Evolutionary conservation across 345 rosid genomes (phyloP).

Genomic region (Eucalyptus victrix): DNA sequence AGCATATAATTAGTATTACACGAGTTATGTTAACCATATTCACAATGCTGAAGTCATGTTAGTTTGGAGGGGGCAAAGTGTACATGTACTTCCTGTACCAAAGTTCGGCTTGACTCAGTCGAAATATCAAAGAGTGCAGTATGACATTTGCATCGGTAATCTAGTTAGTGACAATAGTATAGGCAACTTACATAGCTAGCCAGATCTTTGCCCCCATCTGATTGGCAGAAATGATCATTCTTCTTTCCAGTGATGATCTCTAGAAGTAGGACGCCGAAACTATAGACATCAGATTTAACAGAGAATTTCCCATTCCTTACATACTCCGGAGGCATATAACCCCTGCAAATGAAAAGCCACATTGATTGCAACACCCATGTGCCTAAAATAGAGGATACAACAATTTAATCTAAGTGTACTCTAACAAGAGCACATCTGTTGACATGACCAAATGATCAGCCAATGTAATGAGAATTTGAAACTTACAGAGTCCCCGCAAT

Average conservation of each 20-base stretch:
- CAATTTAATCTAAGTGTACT: background rate
- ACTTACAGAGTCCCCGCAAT: background rate
- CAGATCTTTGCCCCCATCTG: background rate
- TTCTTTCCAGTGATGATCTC: background rate
- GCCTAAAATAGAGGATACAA: background rate
- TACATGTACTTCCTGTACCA: background rate
- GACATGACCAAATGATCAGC: background rate
- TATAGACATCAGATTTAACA: background rate
- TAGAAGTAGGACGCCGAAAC: slow-evolving; percentile 5
- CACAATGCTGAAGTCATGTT: background rate
- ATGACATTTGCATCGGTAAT: background rate
- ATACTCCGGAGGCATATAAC: background rate
- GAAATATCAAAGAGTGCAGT: background rate
- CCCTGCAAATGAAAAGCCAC: background rate
- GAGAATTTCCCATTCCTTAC: background rate
- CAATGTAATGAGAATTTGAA: background rate
- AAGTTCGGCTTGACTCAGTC: background rate
- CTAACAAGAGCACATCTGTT: background rate
- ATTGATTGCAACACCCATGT: too few species aligned
- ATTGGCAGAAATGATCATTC: background rate
- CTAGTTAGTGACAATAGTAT: background rate
- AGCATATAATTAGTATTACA: background rate
- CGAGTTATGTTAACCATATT: background rate
- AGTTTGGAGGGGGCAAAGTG: background rate
- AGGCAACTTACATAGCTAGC: background rate